Evolutionary conservation across 1,284 basidiomycete species (phyloP), one percentile per base, ranked within the genome.

Genomic region (Trichosporon coremiiforme): DNA sequence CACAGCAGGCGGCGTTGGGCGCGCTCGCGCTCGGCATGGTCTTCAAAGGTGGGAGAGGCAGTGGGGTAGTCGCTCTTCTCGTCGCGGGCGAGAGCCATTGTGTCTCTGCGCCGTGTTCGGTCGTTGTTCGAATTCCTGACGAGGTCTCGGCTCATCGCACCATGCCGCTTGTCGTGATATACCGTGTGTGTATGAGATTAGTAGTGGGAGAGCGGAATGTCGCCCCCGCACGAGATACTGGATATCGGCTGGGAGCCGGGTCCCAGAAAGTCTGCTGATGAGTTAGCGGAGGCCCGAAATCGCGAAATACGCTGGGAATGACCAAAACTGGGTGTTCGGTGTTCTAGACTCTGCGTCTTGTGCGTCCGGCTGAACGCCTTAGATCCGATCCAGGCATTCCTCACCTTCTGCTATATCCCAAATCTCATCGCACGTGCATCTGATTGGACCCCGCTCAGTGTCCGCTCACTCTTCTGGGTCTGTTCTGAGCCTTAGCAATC

Each of bases 1-100:
- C 81, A 75, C 1, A 82, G 65, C 13, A 81, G 70, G 10, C 69
- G 60, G 20, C 75, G 73, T 15, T 35, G 57, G 2, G 50, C 50
- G 20, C 50, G 50, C 6, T 53, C 20, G 22, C 50, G 50, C 50
- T 10, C 50, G 7, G 6, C 50, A 7, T 4, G 20, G 20, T 25
- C 50, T 20, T 22, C 50, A 17, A 53, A 6, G 50, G 9, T 12
- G 20, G 25, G 25, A 25, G 25, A 25, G 25, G 50, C 10, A 4
- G 17, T 4, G 17, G 41, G 50, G 50, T 25, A 53, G 50, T 53
- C 50, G 25, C 50, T 25, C 20, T 53, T 53, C 20, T 53, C 50
- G 50, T 53, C 15, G 10, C 10, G 50, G 50, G 50, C 50, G 10
- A 20, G 47, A 50, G n/a, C 20, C 47, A 50, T 50, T 17, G 4